Percentiles rank a stretch among this genome's conserved stretches.
These are phyloP conservation scores for Cucurbita maxima DNA, from an alignment of 306 rosid species.

Conservation along the genomic window DNA sequence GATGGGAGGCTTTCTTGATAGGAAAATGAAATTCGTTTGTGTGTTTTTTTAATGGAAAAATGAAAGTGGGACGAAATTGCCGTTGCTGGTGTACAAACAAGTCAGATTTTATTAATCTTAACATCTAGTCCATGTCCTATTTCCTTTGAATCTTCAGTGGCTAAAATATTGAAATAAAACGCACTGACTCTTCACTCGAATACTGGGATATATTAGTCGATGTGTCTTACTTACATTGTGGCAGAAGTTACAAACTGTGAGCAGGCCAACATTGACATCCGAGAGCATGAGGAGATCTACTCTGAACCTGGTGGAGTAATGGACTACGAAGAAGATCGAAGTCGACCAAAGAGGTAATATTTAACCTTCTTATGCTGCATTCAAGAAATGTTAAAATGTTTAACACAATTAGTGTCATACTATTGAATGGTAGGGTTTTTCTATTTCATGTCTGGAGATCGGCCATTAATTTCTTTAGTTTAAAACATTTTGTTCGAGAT, in stretches of 20 bases:
- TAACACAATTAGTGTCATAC: not conserved
- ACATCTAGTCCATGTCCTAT: not conserved
- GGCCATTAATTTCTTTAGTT: not conserved
- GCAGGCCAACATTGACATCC: slow-evolving; percentile 95
- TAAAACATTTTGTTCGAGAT: not conserved
- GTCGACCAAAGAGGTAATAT: slow-evolving; percentile 82
- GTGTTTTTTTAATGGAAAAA: not conserved
- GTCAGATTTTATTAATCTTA: too few species aligned
- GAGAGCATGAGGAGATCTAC: slow-evolving; percentile 97
- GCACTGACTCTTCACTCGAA: slow-evolving; percentile 5
- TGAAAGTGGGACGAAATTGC: not conserved
- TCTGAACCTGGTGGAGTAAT: slow-evolving; percentile 99
- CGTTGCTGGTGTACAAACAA: too few species aligned
- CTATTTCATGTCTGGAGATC: not conserved
- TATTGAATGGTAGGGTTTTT: slow-evolving; percentile 1
- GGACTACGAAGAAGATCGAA: slow-evolving; percentile 95
- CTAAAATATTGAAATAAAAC: slow-evolving; percentile 3
- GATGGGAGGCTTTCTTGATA: not conserved
- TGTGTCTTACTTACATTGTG: slow-evolving; percentile 97
- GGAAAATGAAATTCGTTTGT: not conserved
- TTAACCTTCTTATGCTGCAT: not conserved
- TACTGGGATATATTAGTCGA: slow-evolving; percentile 72
- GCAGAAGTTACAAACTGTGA: slow-evolving; percentile 98
- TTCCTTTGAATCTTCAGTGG: slow-evolving; percentile 5
- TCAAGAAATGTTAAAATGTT: not conserved